Percentiles rank a stretch among this genome's conserved stretches.
Conservation (phyloP, 495 filamentous ascomycete species). For the Trichoderma reesei region DNA sequence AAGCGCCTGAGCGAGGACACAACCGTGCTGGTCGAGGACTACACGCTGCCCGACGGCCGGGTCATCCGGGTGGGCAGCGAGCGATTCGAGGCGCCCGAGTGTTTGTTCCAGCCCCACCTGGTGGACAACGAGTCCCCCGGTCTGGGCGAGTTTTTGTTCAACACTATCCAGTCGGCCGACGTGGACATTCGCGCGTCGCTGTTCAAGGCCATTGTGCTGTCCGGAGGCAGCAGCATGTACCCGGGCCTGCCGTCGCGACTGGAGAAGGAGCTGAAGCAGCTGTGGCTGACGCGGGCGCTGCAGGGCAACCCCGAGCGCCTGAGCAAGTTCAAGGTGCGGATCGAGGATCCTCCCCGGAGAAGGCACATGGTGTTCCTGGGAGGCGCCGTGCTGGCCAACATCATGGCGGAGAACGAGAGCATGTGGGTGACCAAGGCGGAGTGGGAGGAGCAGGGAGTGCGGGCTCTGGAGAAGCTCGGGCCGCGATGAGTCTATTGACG, state of each 20-base stretch:
- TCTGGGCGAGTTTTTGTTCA: conserved; percentile 94
- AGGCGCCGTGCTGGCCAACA: conserved; percentile 91
- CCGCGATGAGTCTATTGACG: conserved; percentile 46
- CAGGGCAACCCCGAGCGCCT: conserved; percentile 83
- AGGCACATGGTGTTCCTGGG: conserved; percentile 99
- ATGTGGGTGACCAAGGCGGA: conserved; percentile 98
- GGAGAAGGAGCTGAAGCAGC: conserved; percentile 97
- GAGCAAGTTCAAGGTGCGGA: conserved; percentile 97
- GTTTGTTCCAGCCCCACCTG: conserved; percentile 96
- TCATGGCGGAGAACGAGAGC: conserved; percentile 95
- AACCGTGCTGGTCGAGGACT: conserved; percentile 92
- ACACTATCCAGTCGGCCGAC: conserved; percentile 92
- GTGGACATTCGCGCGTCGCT: conserved; percentile 87
- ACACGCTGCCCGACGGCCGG: conserved; percentile 91
- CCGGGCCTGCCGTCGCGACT: conserved; percentile 86
- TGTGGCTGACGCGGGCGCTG: conserved; percentile 91
- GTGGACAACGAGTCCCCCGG: conserved; percentile 97
- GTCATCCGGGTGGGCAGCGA: conserved; percentile 94
- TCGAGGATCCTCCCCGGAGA: conserved; percentile 92
- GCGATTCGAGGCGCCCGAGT: conserved; percentile 95
- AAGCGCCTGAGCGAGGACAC: conserved; percentile 94
- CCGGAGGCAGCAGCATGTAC: conserved; percentile 97
- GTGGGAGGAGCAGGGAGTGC: conserved; percentile 89
- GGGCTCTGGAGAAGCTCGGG: conserved; percentile 82
- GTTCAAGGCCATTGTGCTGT: conserved; percentile 95